Conservation (phyloP, 495 filamentous ascomycete species). For the Penicillium argentinense region DNA sequence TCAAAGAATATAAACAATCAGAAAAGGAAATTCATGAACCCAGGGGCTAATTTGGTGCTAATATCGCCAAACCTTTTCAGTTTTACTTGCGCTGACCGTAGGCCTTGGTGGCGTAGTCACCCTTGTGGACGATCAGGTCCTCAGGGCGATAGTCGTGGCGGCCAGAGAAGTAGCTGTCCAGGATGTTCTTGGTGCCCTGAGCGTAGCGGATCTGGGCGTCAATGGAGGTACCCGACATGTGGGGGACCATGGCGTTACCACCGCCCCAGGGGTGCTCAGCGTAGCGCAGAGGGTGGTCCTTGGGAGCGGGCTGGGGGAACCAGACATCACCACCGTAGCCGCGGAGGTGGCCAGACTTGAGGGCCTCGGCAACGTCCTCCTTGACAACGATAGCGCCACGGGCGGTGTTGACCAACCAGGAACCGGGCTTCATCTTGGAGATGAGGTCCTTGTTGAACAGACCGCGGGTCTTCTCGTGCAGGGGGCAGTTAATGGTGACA, state of each 20-base stretch:
- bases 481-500: slow-evolving; percentile 98
- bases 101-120: slow-evolving; percentile 94
- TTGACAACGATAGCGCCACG: slow-evolving; percentile 99
- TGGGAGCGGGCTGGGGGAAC: slow-evolving; percentile 91
- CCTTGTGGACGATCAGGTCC: slow-evolving; percentile 89
- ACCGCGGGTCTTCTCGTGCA: slow-evolving; percentile 95
- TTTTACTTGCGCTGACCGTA: slow-evolving; percentile 77
- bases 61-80: background rate
- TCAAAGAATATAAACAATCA: background rate
- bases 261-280: slow-evolving; percentile 94
- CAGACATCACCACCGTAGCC: slow-evolving; percentile 97
- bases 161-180: slow-evolving; percentile 87
- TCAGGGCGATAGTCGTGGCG: slow-evolving; percentile 81
- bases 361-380: slow-evolving; percentile 94
- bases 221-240: slow-evolving; percentile 97
- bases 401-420: slow-evolving; percentile 97
- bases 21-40: slow-evolving; percentile 7
- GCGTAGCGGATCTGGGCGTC: slow-evolving; percentile 97
- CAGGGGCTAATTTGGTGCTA: background rate
- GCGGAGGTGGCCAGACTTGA: slow-evolving; percentile 89
- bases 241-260: slow-evolving; percentile 96
- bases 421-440: slow-evolving; percentile 97
- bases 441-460: slow-evolving; percentile 99
- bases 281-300: slow-evolving; percentile 90
- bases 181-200: slow-evolving; percentile 81